phyloP scores from a whole-genome alignment of 495 filamentous ascomycete species.

The Aspergillus biplanus region DNA sequence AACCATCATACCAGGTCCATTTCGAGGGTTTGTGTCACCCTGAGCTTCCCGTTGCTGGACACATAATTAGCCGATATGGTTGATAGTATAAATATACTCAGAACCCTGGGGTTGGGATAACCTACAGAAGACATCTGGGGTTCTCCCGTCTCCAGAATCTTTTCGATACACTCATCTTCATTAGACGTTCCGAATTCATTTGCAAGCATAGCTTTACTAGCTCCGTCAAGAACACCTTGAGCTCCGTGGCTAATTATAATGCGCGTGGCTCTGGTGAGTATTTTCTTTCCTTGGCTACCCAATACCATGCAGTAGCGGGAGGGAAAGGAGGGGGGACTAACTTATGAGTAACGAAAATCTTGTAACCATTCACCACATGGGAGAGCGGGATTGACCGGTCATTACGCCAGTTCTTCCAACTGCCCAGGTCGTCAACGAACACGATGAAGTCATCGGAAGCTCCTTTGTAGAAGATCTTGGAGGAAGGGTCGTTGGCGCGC shows the following conservation, averaged over 20 bases:
- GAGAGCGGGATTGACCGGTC: constrained; percentile 79
- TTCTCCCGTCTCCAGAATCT: constrained; percentile 78
- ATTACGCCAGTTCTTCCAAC: constrained; percentile 77
- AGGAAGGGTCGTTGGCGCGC: constrained; percentile 72
- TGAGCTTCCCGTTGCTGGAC: constrained; percentile 37
- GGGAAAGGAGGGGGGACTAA: constrained; percentile 47
- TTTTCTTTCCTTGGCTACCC: neutral
- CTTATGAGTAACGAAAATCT: constrained; percentile 91
- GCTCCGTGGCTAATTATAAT: constrained; percentile 69
- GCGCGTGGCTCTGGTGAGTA: constrained; percentile 2
- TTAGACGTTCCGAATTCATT: constrained; percentile 83
- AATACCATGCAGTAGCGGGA: neutral
- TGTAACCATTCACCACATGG: constrained; percentile 85
- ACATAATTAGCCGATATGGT: neutral
- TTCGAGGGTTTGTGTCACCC: constrained; percentile 38
- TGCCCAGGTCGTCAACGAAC: constrained; percentile 76
- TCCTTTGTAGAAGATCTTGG: constrained; percentile 93
- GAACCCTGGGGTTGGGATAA: constrained; percentile 10
- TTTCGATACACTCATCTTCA: constrained; percentile 75
- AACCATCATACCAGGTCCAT: constrained; percentile 24
- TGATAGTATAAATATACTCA: neutral
- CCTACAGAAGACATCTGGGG: constrained; percentile 70
- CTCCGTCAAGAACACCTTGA: constrained; percentile 76
- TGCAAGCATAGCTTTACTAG: constrained; percentile 73
- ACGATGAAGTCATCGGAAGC: constrained; percentile 85